A percentile compares a stretch with the other conserved stretches of the same genome.
phyloP scores from a whole-genome alignment of 345 rosid genomes.

The Salix brachista region DNA sequence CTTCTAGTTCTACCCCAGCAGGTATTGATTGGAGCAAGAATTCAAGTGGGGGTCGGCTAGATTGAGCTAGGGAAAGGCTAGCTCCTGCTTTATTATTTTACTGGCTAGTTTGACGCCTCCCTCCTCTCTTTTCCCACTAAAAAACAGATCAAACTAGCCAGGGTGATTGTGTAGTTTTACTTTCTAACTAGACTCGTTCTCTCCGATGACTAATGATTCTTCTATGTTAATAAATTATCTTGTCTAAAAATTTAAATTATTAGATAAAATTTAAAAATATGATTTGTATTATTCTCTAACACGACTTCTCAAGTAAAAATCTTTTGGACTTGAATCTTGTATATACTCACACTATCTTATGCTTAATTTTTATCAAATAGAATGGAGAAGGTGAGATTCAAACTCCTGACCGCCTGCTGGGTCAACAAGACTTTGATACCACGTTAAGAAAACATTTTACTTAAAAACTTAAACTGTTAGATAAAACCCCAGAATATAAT shows the following conservation, averaged over 20 bases:
- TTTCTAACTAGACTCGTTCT: constrained; percentile 8
- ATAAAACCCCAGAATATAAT: too few relatives aligned
- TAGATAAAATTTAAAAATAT: too few relatives aligned
- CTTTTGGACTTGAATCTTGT: accelerated
- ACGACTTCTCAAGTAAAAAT: accelerated
- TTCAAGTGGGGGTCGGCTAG: constrained; percentile 36
- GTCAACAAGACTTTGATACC: too few relatives aligned
- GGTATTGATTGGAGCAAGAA: constrained; percentile 5
- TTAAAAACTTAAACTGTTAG: too few relatives aligned
- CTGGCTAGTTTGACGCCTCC: constrained; percentile 31
- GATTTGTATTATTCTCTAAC: too few relatives aligned
- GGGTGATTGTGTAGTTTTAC: background rate
- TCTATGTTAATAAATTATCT: too few relatives aligned
- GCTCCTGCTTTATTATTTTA: background rate
- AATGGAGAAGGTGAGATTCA: too few relatives aligned
- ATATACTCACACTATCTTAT: too few relatives aligned
- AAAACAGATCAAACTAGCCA: background rate
- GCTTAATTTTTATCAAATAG: too few relatives aligned
- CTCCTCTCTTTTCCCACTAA: background rate
- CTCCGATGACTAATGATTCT: constrained; percentile 22
- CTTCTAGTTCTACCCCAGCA: background rate
- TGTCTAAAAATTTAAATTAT: accelerated
- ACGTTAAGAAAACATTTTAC: accelerated
- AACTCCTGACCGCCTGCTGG: too few relatives aligned
- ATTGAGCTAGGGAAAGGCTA: background rate